A percentile compares a stretch with the other conserved stretches of the same genome.
Evolutionary conservation across 169 alveolate species (phyloP).

Genomic region (Miamiensis avidus): DNA sequence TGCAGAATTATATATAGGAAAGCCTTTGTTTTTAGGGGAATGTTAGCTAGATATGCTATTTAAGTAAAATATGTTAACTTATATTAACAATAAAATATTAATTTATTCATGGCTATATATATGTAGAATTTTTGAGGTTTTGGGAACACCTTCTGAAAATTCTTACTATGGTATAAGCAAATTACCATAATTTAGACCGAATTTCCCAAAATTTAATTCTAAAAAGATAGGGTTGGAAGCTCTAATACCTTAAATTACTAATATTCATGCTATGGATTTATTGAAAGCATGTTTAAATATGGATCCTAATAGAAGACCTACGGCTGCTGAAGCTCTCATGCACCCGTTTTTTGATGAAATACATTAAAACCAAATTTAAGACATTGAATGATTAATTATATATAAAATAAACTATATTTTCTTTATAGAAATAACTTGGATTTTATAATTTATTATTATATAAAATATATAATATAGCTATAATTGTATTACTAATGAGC

Average conservation of each 20-base stretch:
- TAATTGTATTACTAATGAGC: no score
- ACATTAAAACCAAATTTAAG: no score
- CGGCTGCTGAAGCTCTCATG: constrained; percentile 46
- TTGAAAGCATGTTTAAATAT: constrained; percentile 27
- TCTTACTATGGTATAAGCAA: constrained; percentile 61
- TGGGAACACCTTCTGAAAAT: constrained; percentile 64
- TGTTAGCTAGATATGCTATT: constrained; percentile 48
- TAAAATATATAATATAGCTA: no score
- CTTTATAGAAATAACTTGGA: no score
- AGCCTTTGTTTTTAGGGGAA: constrained; percentile 64
- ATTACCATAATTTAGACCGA: constrained; percentile 54
- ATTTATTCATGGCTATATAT: constrained; percentile 1
- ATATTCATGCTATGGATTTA: constrained; percentile 34
- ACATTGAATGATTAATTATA: no score
- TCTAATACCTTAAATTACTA: neutral
- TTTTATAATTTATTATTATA: no score
- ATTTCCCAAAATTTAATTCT: constrained; percentile 45
- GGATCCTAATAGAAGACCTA: constrained; percentile 55
- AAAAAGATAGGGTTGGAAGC: constrained; percentile 14
- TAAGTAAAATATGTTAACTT: neutral
- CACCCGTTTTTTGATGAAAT: constrained; percentile 39
- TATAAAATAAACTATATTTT: no score
- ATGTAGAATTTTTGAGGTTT: constrained; percentile 61
- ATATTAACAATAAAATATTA: no score
- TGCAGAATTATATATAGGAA: constrained; percentile 60